These are phyloP conservation scores for Ustilago vetiveriae DNA, from an alignment of 1,284 basidiomycete genomes.

Conservation along the genomic window DNA sequence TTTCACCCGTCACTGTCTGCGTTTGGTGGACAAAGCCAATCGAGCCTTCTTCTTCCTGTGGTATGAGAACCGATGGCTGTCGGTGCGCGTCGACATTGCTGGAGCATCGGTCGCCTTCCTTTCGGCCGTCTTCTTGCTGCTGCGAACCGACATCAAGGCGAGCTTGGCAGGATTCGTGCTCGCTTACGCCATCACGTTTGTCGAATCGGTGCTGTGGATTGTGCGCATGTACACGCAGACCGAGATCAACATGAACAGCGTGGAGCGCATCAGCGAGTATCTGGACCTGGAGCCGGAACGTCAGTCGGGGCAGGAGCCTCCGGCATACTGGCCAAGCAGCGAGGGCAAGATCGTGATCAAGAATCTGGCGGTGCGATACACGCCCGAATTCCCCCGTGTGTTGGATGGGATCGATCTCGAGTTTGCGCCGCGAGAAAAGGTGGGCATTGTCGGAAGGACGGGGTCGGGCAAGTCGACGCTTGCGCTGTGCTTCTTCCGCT, in stretches of 20 bases:
- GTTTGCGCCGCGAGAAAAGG: conserved; percentile 63
- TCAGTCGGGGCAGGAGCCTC: conserved; percentile 57
- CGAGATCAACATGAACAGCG: conserved; percentile 67
- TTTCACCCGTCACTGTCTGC: conserved; percentile 73
- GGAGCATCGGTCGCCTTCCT: conserved; percentile 60
- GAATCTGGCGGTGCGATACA: conserved; percentile 64
- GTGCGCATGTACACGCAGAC: conserved; percentile 60
- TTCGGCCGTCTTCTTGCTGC: conserved; percentile 71
- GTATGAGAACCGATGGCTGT: conserved; percentile 71
- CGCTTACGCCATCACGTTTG: conserved; percentile 68
- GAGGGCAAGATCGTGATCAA: conserved; percentile 61
- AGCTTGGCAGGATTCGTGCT: conserved; percentile 62
- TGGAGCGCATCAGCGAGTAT: conserved; percentile 67
- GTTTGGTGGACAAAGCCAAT: conserved; percentile 69
- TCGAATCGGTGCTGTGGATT: conserved; percentile 73
- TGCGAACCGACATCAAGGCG: conserved; percentile 62
- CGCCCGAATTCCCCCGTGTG: conserved; percentile 64
- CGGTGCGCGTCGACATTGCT: conserved; percentile 64
- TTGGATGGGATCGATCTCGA: conserved; percentile 61
- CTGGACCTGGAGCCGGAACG: conserved; percentile 57
- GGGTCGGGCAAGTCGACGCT: conserved; percentile 88
- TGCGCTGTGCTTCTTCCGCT: conserved; percentile 92
- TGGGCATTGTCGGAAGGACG: conserved; percentile 72
- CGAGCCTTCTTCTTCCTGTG: conserved; percentile 69
- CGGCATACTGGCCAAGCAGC: conserved; percentile 66